These are phyloP conservation scores for Microbotryum silenes-acaulis DNA, from an alignment of 1,284 basidiomycete species.

Conservation along the genomic window DNA sequence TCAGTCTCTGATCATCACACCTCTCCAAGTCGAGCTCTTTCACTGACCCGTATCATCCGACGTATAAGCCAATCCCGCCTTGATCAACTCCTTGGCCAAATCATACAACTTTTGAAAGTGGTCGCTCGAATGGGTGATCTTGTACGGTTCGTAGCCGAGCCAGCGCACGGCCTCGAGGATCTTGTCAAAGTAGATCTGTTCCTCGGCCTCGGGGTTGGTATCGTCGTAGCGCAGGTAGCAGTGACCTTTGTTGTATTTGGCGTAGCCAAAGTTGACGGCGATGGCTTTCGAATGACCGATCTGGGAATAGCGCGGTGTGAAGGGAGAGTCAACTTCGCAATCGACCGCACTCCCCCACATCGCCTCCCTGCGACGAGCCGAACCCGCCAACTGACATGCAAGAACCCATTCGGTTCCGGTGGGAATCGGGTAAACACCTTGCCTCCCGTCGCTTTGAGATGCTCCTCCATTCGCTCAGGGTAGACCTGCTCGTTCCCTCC, in stretches of 20 bases:
- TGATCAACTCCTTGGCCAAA: constrained; percentile 83
- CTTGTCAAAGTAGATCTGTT: constrained; percentile 89
- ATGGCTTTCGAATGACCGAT: constrained; percentile 90
- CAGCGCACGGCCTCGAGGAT: constrained; percentile 93
- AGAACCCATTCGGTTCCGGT: constrained; percentile 92
- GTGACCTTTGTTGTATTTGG: constrained; percentile 79
- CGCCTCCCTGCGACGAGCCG: background rate
- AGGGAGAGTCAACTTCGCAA: background rate
- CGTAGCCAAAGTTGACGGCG: constrained; percentile 96
- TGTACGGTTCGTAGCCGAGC: constrained; percentile 97
- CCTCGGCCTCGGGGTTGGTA: constrained; percentile 97
- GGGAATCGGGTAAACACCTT: constrained; percentile 94
- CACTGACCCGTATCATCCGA: constrained; percentile 86
- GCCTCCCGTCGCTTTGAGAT: constrained; percentile 73
- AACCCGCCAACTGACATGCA: constrained; percentile 16
- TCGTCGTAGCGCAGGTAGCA: constrained; percentile 96
- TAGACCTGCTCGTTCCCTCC: constrained; percentile 88
- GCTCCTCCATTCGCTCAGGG: constrained; percentile 66
- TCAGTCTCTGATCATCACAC: constrained; percentile 13
- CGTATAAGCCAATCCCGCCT: constrained; percentile 85
- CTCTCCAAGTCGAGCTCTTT: constrained; percentile 5
- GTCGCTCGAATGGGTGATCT: constrained; percentile 98
- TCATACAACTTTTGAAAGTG: constrained; percentile 86
- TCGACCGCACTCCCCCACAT: no score
- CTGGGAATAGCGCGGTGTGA: background rate